These are phyloP conservation scores for Monilinia polystroma DNA, from an alignment of 2,329 filamentous ascomycete species.

Conservation along the genomic window DNA sequence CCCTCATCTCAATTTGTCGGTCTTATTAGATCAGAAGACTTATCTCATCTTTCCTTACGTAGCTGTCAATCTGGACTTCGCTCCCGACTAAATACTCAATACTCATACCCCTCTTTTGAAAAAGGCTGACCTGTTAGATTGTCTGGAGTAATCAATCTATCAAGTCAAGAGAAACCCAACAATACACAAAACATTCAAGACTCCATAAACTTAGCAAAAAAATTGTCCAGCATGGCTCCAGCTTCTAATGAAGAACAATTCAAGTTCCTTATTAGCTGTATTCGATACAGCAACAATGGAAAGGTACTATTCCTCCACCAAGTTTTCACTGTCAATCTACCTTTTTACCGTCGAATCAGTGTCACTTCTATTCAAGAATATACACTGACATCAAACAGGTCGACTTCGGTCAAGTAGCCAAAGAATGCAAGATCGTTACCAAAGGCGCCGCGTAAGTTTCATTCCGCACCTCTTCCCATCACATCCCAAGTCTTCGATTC, in stretches of 20 bases:
- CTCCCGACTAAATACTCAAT: not conserved
- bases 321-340: not conserved
- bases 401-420: constrained; percentile 63
- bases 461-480: not conserved
- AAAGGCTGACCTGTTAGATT: not conserved
- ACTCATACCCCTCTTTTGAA: not conserved
- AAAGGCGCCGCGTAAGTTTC: constrained; percentile 68
- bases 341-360: no score
- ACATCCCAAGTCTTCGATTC: not conserved
- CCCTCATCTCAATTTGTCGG: constrained; percentile 22
- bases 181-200: not conserved
- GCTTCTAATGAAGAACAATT: constrained; percentile 57
- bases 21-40: constrained; percentile 21
- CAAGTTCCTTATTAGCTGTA: constrained; percentile 65
- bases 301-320: constrained; percentile 47
- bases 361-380: not conserved
- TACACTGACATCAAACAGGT: constrained; percentile 47
- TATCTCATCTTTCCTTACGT: not conserved
- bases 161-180: not conserved
- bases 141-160: not conserved
- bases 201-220: not conserved
- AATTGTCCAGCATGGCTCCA: constrained; percentile 47
- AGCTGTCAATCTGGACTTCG: not conserved
- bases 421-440: constrained; percentile 60
- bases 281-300: constrained; percentile 58